Conservation (phyloP, 495 filamentous ascomycete species). For the Aspergillus sparsus region DNA sequence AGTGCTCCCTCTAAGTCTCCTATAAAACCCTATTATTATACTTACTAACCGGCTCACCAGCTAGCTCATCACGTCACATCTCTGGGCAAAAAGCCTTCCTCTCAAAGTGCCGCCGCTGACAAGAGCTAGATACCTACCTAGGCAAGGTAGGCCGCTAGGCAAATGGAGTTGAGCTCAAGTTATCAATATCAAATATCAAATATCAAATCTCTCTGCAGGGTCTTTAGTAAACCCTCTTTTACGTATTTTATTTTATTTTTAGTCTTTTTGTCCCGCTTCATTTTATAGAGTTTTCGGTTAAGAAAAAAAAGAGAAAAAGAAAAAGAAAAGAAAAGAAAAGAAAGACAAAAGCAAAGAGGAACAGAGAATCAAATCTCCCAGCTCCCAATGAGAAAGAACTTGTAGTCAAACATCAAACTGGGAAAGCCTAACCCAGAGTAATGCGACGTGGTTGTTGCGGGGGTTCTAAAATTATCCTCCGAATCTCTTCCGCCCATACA, state of each 20-base stretch:
- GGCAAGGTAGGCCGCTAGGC: too few species aligned
- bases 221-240: neutral
- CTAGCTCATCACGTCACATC: too few species aligned
- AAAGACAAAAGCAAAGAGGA: neutral
- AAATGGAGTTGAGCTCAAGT: neutral
- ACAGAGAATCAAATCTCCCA: neutral
- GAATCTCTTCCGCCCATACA: neutral
- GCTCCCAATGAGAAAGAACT: neutral
- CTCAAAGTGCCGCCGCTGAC: too few species aligned
- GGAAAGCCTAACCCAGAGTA: neutral
- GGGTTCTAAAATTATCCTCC: constrained; percentile 5
- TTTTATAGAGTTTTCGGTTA: too few species aligned
- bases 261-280: neutral
- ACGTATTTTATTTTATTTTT: neutral
- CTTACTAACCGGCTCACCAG: too few species aligned
- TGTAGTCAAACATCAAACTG: too few species aligned
- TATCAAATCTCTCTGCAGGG: neutral
- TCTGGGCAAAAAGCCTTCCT: too few species aligned
- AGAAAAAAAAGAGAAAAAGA: too few species aligned
- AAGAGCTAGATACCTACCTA: too few species aligned
- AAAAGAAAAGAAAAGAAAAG: too few species aligned
- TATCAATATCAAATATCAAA: constrained; percentile 1
- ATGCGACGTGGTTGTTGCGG: constrained; percentile 2
- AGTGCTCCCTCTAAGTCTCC: too few species aligned
- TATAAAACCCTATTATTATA: too few species aligned